Evolutionary conservation across 305 asterid species (phyloP).

Genomic region (Vinca major): DNA sequence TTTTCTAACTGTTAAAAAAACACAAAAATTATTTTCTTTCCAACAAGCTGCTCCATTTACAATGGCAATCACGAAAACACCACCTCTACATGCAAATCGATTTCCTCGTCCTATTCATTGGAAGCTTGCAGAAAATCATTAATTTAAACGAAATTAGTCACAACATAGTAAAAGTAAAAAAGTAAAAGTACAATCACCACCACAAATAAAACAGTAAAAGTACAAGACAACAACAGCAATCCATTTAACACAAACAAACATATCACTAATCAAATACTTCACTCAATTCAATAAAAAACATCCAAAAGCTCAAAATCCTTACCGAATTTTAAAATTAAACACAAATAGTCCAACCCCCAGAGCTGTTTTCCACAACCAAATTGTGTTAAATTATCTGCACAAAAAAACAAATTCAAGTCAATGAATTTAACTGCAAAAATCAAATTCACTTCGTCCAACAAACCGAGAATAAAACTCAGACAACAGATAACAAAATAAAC

Average conservation of each 20-base stretch:
- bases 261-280: neutral
- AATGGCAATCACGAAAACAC: too few species aligned
- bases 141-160: neutral
- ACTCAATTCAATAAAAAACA: too few species aligned
- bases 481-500: too few species aligned
- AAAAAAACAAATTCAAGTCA: neutral
- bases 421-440: neutral
- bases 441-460: too few species aligned
- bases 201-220: neutral
- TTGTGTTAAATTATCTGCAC: constrained; percentile 1
- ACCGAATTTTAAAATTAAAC: neutral
- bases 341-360: neutral
- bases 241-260: neutral
- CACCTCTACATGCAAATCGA: too few species aligned
- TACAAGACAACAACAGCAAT: neutral
- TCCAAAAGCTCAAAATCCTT: neutral
- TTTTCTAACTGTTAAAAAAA: too few species aligned
- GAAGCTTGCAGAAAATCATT: too few species aligned
- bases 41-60: neutral
- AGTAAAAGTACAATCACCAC: neutral
- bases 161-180: neutral
- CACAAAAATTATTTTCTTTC: too few species aligned
- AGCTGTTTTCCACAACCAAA: neutral
- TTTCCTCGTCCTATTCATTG: too few species aligned
- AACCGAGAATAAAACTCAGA: too few species aligned